Base-by-base conservation (phyloP, 2,329 filamentous ascomycete genomes). In the Thelonectria olida region DNA sequence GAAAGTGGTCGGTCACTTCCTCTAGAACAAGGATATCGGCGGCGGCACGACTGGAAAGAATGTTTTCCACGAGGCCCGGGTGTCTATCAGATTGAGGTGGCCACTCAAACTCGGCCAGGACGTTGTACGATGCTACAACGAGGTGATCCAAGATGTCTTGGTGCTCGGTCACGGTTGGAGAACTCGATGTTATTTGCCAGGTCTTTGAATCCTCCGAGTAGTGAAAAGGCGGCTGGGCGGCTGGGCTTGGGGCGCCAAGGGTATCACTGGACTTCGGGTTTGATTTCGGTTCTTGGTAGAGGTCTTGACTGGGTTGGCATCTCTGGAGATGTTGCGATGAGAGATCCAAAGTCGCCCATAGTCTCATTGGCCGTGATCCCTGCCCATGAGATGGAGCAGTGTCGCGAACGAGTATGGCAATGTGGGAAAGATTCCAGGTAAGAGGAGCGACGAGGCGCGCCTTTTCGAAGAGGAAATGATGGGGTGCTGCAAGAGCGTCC, bases 1-100 rank as follows among this genome's bases (percentile, higher is more conserved):
- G 80, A 61, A 90, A 89, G 39, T 85, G 80, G 62, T 90, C 88
- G 0, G 87, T 89, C 1, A 90, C 85, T 74, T 90, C 89, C 70
- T 91, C 83, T 5, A 91, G 78, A 3, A 85, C 76, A 8, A 86
- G 65, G 3, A 85, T 73, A 57, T 86, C 83, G 7, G 84, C 77
- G 1, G 69, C 59, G 3, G 82, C 82, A 7, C 74, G 71, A 5
- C 70, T 56, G 0, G 79, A 78, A 5, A 85, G 68, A 2, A 86
- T 72, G 56, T 80, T 84, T 7, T 73, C 67, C 19, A 84, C 59
- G 45, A 86, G 67, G 7, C 80, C 66, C 2, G 79, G 72, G 58
- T 85, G 80, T 27, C 84, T 76, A 17, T 67, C 65, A 15, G 73
- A 70, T 7, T 75, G 77, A 3, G 82, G 79, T 1, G 84, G 83